Evolutionary conservation across 768 basidiomycete species (phyloP), one percentile per base, ranked within the genome.

Genomic region (Boletales sp.): DNA sequence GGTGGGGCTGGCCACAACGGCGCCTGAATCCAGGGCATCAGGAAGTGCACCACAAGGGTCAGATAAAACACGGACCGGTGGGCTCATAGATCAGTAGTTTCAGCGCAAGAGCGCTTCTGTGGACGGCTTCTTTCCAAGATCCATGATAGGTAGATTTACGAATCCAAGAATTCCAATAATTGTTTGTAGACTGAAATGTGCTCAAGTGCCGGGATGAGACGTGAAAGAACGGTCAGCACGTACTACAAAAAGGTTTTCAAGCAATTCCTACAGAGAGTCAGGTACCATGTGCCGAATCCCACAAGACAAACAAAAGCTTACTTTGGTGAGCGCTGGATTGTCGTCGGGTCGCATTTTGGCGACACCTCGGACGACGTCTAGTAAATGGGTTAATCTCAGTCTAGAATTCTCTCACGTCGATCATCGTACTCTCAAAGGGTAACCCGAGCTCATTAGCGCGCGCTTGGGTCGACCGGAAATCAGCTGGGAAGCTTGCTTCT

Each of bases 41-140:
- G 27, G 30, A 40, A 34, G 45, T 39, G 7, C 37, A 2, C 27
- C 13, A 9, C 10, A 9, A 19, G 13, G 9, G 11, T 2, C 7
- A 14, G 15, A 13, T 19, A 17, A 9, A 14, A 27, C 72, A 9
- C n/a, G n/a, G 41, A 81, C 87, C 88, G 2, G 90, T 97, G 2
- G 93, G 94, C 63, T 95, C 94, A 60, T 81, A 97, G 40, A 94
- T 93, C 53, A 97, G 75, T 49, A 97, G 77, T 69, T 98, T 98
- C 54, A 97, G 74, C 1, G 93, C 90, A n/a, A 97, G 75, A 1
- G 93, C 95, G 50, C 90, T 93, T 19, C 94, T 82, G 61, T 92
- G 83, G 6, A 98, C 94, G 2, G 88, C 85, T 66, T 99, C 97
- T 59, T 94, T 87, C 97, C 97, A 99, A 14, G 91, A 81, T 0